A percentile compares a stretch with the other conserved stretches of the same genome.
Evolutionary conservation across 495 filamentous ascomycete genomes (phyloP).

Genomic region (Gamarada debralockiae): DNA sequence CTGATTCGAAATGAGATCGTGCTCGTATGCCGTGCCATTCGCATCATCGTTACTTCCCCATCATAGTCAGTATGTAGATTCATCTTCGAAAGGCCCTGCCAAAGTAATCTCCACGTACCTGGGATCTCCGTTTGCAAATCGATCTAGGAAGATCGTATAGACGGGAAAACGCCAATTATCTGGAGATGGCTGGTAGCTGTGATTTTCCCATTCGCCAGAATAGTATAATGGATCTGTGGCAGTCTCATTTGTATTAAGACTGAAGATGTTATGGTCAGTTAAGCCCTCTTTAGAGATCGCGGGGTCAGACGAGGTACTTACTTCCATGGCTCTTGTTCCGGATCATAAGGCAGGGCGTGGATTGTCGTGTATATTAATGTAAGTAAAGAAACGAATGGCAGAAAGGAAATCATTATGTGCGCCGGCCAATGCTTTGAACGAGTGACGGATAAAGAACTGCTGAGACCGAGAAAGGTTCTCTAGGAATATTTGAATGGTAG

Average conservation of each 20-base stretch:
- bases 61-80: no score
- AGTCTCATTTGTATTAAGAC: slow-evolving; percentile 56
- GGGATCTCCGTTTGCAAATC: slow-evolving; percentile 70
- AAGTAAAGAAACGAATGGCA: slow-evolving; percentile 11
- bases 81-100: no score
- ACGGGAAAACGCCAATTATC: slow-evolving; percentile 69
- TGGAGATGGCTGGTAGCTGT: slow-evolving; percentile 54
- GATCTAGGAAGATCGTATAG: slow-evolving; percentile 67
- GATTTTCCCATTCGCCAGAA: slow-evolving; percentile 53
- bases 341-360: slow-evolving; percentile 51
- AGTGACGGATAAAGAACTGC: background rate
- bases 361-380: slow-evolving; percentile 29
- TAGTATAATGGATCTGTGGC: slow-evolving; percentile 59
- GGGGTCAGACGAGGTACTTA: no score
- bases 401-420: slow-evolving; percentile 1
- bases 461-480: background rate
- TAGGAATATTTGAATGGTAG: background rate
- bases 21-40: slow-evolving; percentile 66
- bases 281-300: background rate
- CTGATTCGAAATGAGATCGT: slow-evolving; percentile 64
- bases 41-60: slow-evolving; percentile 56
- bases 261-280: background rate
- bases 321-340: slow-evolving; percentile 41
- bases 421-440: background rate
- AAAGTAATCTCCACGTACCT: no score